Evolutionary conservation across 1,139 yeast genomes (phyloP).

Genomic region (Nadsonia commutata): DNA sequence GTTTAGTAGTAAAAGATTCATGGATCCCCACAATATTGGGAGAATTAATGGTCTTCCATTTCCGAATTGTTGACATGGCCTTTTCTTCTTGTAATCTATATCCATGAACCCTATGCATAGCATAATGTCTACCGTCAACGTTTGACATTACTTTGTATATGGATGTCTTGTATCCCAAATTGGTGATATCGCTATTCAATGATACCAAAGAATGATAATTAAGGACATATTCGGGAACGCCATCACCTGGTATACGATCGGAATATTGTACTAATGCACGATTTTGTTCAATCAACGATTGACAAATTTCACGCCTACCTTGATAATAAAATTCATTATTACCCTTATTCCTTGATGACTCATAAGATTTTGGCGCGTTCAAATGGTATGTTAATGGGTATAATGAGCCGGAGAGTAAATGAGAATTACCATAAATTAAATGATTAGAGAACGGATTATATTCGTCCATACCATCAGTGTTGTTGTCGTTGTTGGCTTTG

Average conservation of each 20-base stretch:
- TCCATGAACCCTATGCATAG: constrained; percentile 57
- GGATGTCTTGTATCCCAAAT: constrained; percentile 46
- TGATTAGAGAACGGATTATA: neutral
- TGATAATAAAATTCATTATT: no score
- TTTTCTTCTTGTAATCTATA: constrained; percentile 47
- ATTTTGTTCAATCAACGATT: no score
- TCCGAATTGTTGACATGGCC: constrained; percentile 33
- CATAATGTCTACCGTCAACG: constrained; percentile 63
- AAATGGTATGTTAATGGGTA: constrained; percentile 75
- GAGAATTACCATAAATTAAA: neutral
- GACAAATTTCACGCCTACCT: no score
- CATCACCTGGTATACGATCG: constrained; percentile 42
- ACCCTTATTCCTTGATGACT: no score
- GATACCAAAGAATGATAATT: constrained; percentile 81
- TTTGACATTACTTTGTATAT: constrained; percentile 72
- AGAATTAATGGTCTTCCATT: constrained; percentile 35
- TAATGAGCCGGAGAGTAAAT: neutral
- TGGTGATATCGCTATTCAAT: constrained; percentile 40
- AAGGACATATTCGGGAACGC: constrained; percentile 64
- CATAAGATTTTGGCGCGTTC: constrained; percentile 89
- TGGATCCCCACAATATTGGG: constrained; percentile 53
- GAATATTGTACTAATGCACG: no score
- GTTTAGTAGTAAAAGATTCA: constrained; percentile 79
- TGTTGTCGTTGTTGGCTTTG: no score
- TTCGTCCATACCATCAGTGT: no score